A percentile compares a stretch with the other conserved stretches of the same genome.
These are phyloP conservation scores for Cryptococcus depauperatus DNA, from an alignment of 1,284 basidiomycete species.

Conservation along the genomic window DNA sequence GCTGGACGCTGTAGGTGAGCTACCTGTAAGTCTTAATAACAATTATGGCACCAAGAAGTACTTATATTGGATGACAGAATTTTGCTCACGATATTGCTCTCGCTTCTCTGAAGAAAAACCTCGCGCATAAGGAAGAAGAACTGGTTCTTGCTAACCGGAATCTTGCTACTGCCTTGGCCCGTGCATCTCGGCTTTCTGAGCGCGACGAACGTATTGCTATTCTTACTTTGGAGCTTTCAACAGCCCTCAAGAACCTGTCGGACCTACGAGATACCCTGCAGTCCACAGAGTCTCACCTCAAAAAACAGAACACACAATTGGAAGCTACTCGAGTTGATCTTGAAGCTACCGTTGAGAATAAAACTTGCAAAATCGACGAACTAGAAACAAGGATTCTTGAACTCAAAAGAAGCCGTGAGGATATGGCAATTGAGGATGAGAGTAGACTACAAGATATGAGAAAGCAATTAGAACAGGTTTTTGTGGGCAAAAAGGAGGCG, in stretches of 20 bases:
- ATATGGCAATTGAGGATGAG: conserved; percentile 30
- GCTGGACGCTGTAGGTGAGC: conserved; percentile 15
- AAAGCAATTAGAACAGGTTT: conserved; percentile 7
- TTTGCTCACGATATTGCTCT: conserved; percentile 30
- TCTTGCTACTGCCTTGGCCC: conserved; percentile 11
- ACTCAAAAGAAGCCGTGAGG: conserved; percentile 29
- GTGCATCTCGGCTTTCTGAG: conserved; percentile 13
- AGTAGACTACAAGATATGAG: conserved; percentile 17
- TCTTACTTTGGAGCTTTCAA: conserved; percentile 5
- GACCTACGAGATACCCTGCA: conserved; percentile 3
- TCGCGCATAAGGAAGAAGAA: conserved; percentile 27
- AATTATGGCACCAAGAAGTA: conserved; percentile 1
- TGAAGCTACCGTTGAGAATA: conserved; percentile 21
- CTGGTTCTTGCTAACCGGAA: conserved; percentile 17
- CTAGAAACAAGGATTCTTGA: conserved; percentile 33
- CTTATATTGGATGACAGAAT: conserved; percentile 6
- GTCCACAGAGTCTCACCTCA: conserved; percentile 12
- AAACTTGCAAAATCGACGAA: conserved; percentile 25
- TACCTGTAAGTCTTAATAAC: neutral
- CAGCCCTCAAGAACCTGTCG: conserved; percentile 5
- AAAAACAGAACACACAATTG: conserved; percentile 23
- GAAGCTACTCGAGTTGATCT: conserved; percentile 27
- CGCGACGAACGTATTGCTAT: conserved; percentile 5
- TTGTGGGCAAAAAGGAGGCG: conserved; percentile 6
- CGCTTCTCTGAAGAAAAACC: conserved; percentile 23